Percentiles rank a stretch among this genome's conserved stretches.
Evolutionary conservation across 768 basidiomycete species (phyloP).

Genomic region (Leccinum broughii): DNA sequence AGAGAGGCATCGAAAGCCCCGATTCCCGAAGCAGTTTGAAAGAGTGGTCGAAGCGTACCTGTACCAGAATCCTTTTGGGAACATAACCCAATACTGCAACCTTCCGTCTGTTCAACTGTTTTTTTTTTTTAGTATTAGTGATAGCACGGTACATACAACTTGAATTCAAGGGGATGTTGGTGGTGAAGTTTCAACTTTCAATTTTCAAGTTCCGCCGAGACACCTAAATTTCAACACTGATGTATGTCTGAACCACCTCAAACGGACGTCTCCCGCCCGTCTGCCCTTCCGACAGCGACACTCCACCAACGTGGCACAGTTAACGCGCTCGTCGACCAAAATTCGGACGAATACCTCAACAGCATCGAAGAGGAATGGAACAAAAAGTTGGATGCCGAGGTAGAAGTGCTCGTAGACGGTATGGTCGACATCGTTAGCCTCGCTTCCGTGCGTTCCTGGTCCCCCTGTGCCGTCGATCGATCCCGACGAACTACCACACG

Average conservation of each 20-base stretch:
- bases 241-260: conserved; percentile 62
- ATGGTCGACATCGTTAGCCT: conserved; percentile 89
- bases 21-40: too few relatives aligned
- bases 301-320: conserved; percentile 48
- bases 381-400: conserved; percentile 84
- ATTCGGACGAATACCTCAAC: conserved; percentile 79
- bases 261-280: conserved; percentile 83
- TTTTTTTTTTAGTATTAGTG: too few relatives aligned
- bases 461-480: neutral
- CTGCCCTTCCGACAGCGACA: conserved; percentile 78
- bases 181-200: too few relatives aligned
- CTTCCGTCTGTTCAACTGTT: neutral
- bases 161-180: too few relatives aligned
- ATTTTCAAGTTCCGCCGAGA: conserved; percentile 39
- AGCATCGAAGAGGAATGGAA: conserved; percentile 91
- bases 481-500: neutral
- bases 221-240: too few relatives aligned
- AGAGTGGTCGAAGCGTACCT: too few relatives aligned
- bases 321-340: conserved; percentile 59
- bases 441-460: conserved; percentile 61
- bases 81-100: neutral
- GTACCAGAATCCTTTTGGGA: too few relatives aligned
- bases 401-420: conserved; percentile 84
- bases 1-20: too few relatives aligned
- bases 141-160: too few relatives aligned